Evolutionary conservation across 495 filamentous ascomycete species (phyloP).

Genomic region (Podospora pseudoanserina): DNA sequence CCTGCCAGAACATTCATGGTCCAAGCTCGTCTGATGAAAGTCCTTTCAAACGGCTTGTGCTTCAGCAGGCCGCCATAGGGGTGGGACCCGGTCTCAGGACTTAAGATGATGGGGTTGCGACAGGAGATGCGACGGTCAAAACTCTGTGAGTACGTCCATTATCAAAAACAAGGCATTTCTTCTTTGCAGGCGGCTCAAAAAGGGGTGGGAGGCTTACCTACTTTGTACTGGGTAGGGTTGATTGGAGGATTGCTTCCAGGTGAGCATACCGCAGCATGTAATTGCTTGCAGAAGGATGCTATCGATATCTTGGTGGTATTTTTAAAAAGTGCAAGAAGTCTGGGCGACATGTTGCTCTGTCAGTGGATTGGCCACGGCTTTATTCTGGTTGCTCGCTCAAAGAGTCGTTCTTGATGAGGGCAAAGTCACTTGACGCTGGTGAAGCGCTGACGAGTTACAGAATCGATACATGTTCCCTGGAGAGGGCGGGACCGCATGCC

Average conservation of each 20-base stretch:
- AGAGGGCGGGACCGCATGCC: slow-evolving; percentile 3
- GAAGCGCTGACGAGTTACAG: slow-evolving; percentile 33
- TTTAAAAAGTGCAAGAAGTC: background rate
- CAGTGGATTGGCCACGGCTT: background rate
- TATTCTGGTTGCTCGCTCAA: background rate
- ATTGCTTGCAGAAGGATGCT: background rate
- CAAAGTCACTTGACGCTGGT: slow-evolving; percentile 28
- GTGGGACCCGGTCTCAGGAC: slow-evolving; percentile 28
- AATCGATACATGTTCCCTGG: slow-evolving; percentile 24
- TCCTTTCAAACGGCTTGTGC: slow-evolving; percentile 34
- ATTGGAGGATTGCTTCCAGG: background rate
- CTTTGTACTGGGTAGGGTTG: background rate
- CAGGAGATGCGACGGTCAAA: background rate
- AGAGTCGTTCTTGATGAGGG: background rate
- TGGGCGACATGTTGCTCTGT: background rate
- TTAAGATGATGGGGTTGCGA: slow-evolving; percentile 1
- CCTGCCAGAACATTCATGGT: slow-evolving; percentile 10
- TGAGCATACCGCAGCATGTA: background rate
- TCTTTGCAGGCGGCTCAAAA: background rate
- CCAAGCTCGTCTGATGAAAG: slow-evolving; percentile 18
- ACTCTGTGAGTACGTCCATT: background rate
- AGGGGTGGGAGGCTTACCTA: background rate
- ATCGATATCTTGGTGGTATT: background rate
- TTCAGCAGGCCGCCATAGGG: slow-evolving; percentile 26
- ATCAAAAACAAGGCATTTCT: background rate